Conservation (phyloP, 768 basidiomycete species). For the Gelatoporia subvermispora region DNA sequence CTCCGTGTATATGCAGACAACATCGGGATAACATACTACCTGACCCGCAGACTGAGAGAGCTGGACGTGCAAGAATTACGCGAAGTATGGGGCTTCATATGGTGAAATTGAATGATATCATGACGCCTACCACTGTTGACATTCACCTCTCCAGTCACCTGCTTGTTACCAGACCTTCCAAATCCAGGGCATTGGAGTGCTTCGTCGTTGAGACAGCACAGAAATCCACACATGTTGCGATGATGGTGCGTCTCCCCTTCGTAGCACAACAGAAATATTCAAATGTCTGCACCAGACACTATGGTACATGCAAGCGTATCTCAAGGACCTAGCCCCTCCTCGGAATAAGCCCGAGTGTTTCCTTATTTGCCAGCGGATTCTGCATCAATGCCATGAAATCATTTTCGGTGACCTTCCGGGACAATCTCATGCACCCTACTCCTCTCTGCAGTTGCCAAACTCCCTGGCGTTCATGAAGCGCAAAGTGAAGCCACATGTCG, state of each 20-base stretch:
- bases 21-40: slow-evolving; percentile 88
- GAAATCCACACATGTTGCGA: slow-evolving; percentile 90
- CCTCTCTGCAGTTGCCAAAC: slow-evolving; percentile 46
- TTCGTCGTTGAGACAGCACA: slow-evolving; percentile 88
- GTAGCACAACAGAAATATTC: slow-evolving; percentile 3
- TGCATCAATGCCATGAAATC: slow-evolving; percentile 92
- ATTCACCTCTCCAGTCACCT: slow-evolving; percentile 63
- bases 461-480: slow-evolving; percentile 46
- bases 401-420: slow-evolving; percentile 87
- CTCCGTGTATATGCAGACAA: slow-evolving; percentile 78
- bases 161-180: slow-evolving; percentile 86
- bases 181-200: slow-evolving; percentile 88
- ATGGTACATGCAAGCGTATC: slow-evolving; percentile 97
- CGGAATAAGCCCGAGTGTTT: slow-evolving; percentile 73
- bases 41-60: slow-evolving; percentile 67
- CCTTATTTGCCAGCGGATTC: slow-evolving; percentile 83
- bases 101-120: slow-evolving; percentile 43
- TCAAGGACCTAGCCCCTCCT: slow-evolving; percentile 67
- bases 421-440: slow-evolving; percentile 63
- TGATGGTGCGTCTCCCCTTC: slow-evolving; percentile 66
- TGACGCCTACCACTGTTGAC: slow-evolving; percentile 14
- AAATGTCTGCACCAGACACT: slow-evolving; percentile 56
- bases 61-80: slow-evolving; percentile 66
- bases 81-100: slow-evolving; percentile 89
- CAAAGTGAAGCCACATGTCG: slow-evolving; percentile 68